phyloP scores from a whole-genome alignment of 176 grass and related monocot genomes.

The Microstegium vimineum region DNA sequence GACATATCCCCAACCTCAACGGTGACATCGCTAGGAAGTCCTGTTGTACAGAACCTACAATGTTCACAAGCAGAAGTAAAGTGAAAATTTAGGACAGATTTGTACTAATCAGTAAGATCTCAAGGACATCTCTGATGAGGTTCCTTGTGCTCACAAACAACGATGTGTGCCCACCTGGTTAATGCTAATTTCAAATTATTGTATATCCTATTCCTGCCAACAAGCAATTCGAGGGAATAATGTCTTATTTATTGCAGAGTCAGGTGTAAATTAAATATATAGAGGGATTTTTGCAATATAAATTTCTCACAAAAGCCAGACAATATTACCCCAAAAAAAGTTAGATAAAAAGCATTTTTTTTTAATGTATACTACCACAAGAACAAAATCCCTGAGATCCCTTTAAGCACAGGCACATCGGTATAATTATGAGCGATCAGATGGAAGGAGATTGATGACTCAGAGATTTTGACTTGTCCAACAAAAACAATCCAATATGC shows the following conservation, averaged over 20 bases:
- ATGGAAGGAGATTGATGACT: conserved; percentile 11
- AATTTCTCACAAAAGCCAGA: neutral
- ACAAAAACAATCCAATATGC: conserved; percentile 11
- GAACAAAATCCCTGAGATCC: neutral
- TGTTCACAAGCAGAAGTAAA: conserved; percentile 33
- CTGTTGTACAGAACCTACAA: conserved; percentile 88
- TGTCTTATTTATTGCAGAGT: neutral
- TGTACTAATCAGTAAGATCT: neutral
- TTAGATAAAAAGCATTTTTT: neutral
- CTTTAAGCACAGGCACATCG: neutral
- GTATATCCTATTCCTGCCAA: neutral
- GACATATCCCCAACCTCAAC: conserved; percentile 90
- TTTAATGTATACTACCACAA: neutral
- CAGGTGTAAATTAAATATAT: neutral
- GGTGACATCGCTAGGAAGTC: conserved; percentile 88
- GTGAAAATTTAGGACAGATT: neutral
- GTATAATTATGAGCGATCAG: neutral
- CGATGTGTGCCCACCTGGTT: neutral
- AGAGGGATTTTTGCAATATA: neutral
- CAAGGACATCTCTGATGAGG: neutral
- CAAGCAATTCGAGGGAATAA: neutral
- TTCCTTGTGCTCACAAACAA: neutral
- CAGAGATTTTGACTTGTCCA: neutral
- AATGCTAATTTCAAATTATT: neutral
- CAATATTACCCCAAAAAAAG: neutral